A percentile compares a stretch with the other conserved stretches of the same genome.
Conservation (phyloP, 495 filamentous ascomycete species). For the Xylaria palmicola region DNA sequence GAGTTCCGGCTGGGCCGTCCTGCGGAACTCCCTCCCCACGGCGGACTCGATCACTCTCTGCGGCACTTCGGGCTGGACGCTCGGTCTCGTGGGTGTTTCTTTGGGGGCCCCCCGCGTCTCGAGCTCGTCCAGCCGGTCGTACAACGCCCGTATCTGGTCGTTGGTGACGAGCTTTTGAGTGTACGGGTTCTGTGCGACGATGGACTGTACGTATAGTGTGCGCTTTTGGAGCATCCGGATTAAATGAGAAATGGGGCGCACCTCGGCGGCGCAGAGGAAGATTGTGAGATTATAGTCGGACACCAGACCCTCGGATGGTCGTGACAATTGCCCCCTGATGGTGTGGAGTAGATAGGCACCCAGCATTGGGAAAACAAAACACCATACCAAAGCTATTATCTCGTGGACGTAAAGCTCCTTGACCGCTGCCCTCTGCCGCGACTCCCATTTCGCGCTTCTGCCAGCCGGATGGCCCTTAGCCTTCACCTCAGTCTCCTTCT, state of each 20-base stretch:
- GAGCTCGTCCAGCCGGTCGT: constrained; percentile 64
- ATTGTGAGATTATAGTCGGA: constrained; percentile 94
- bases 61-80: constrained; percentile 23
- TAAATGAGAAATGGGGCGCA: constrained; percentile 76
- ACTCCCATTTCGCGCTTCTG: constrained; percentile 25
- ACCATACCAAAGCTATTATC: constrained; percentile 66
- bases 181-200: constrained; percentile 58
- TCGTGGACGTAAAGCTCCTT: constrained; percentile 74
- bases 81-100: constrained; percentile 22
- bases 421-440: constrained; percentile 41
- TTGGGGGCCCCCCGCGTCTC: constrained; percentile 51
- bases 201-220: constrained; percentile 78
- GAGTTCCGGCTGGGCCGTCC: constrained; percentile 71
- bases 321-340: constrained; percentile 71
- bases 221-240: constrained; percentile 75
- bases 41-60: constrained; percentile 42
- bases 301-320: constrained; percentile 81
- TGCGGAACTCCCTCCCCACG: constrained; percentile 61
- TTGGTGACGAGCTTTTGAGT: constrained; percentile 39
- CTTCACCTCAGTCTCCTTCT: constrained; percentile 7
- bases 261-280: constrained; percentile 83
- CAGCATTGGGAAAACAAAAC: constrained; percentile 75
- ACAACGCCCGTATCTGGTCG: constrained; percentile 56
- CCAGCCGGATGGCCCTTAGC: not conserved
- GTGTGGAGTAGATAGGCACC: constrained; percentile 77